Conservation (phyloP, 257 asterid species). For the Nicotiana attenuata region DNA sequence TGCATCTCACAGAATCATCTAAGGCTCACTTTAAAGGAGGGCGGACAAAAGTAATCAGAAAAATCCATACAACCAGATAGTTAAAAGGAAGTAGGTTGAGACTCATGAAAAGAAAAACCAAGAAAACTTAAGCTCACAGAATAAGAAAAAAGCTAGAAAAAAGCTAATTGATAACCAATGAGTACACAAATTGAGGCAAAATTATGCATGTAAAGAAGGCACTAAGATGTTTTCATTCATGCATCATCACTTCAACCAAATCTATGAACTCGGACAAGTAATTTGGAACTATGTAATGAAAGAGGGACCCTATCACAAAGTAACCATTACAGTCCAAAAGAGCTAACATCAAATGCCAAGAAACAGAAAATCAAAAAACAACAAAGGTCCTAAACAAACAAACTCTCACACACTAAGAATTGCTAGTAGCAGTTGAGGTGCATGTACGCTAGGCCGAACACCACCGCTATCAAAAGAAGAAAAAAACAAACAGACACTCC, state of each 20-base stretch:
- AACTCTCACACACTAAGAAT: neutral
- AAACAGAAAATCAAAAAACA: conserved; percentile 2
- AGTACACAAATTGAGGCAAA: neutral
- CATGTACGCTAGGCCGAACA: too few relatives aligned
- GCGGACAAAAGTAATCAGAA: neutral
- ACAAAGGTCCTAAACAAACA: conserved; percentile 1
- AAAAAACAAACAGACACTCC: neutral
- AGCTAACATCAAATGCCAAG: neutral
- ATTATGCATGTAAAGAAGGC: neutral
- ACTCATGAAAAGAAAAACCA: neutral
- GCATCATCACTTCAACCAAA: neutral
- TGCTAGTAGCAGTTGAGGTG: too few relatives aligned
- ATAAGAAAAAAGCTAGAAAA: neutral
- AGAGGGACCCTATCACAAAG: neutral
- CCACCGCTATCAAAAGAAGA: neutral
- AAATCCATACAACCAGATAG: neutral
- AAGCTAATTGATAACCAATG: neutral
- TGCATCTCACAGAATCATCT: neutral
- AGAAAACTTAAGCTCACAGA: neutral
- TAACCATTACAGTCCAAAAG: neutral
- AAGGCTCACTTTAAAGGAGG: neutral
- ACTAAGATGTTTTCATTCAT: neutral
- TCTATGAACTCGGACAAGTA: neutral
- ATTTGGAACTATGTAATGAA: neutral
- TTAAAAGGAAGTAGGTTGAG: neutral